Percentiles rank a stretch among this genome's conserved stretches.
Conservation (phyloP, 2,329 filamentous ascomycete species). For the Intubia oerlemansii region DNA sequence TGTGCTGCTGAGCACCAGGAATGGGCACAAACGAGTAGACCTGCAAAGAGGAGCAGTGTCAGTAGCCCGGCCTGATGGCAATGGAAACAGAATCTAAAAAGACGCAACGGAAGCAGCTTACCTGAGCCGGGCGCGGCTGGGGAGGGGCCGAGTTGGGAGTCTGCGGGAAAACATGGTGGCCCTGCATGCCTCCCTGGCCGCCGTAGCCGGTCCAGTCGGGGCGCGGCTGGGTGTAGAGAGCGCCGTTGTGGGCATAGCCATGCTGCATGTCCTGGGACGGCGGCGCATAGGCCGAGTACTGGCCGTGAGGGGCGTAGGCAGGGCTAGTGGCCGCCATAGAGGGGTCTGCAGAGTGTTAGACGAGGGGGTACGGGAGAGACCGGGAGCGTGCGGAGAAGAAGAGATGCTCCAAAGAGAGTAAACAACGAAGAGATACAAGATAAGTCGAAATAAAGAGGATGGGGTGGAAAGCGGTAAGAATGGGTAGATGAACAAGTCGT, state of each 20-base stretch:
- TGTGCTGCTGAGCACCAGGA: slow-evolving; percentile 90
- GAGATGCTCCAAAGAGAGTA: too few relatives aligned
- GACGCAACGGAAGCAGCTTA: too few relatives aligned
- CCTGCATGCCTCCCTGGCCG: slow-evolving; percentile 28
- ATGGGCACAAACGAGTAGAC: slow-evolving; percentile 98
- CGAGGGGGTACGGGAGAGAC: too few relatives aligned
- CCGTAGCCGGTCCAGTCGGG: slow-evolving; percentile 56
- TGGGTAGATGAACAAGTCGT: too few relatives aligned
- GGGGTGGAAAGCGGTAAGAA: too few relatives aligned
- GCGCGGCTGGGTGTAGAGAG: slow-evolving; percentile 46
- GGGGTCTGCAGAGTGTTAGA: too few relatives aligned
- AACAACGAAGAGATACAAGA: too few relatives aligned
- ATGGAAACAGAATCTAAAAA: too few relatives aligned
- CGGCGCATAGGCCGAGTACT: slow-evolving; percentile 73
- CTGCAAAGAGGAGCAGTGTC: slow-evolving; percentile 22
- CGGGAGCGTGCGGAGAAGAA: too few relatives aligned
- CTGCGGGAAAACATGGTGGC: slow-evolving; percentile 32
- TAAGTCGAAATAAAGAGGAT: too few relatives aligned
- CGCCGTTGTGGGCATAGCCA: slow-evolving; percentile 40
- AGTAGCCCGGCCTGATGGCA: too few relatives aligned
- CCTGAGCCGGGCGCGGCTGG: slow-evolving; percentile 35
- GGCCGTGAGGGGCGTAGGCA: slow-evolving; percentile 47
- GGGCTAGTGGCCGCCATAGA: slow-evolving; percentile 88
- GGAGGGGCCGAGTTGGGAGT: slow-evolving; percentile 32
- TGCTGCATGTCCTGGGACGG: slow-evolving; percentile 74